Base-by-base conservation (phyloP, 1,284 basidiomycete genomes). In the Cutaneotrichosporon sp. region DNA sequence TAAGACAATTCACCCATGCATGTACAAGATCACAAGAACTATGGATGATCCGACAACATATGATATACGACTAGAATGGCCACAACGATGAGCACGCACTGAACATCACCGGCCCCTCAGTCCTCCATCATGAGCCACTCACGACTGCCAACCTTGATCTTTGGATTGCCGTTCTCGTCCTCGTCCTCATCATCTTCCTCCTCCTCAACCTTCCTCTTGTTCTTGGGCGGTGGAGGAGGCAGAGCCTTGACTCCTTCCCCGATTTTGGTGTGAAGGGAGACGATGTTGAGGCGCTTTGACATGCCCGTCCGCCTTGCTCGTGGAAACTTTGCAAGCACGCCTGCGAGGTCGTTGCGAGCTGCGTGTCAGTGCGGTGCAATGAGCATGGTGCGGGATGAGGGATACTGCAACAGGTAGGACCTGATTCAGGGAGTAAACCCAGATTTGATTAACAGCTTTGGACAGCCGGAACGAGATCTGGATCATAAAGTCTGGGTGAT, bases 71-170 rank as follows among this genome's bases (percentile, higher is more conserved):
- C 25, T 12, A 41, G 22, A 22, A 3, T 14, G 10, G 24, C n/a
- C 24, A 41, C 12, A 41, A 25, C 38, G 2, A 24, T 31, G 29
- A 31, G 29, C 29, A 14, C 9, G 29, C 29, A 31, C 29, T 14
- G 29, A 14, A n/a, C n/a, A n/a, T n/a, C 17, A 16, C 34, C 34
- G 16, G 32, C 34, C 19, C 22, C 7, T 45, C 45, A 71, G 52
- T 71, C 67, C 46, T 72, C 70, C 52, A 70, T 60, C 70, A 72
- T 72, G 33, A 60, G 70, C 70, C 70, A 72, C 51, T 72, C 67
- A n/a, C 63, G 58, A 54, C 61, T 66, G 11, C 37, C 59, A 33
- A 63, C 65, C 41, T 57, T 61, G 50, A 51, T 52, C 60, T 60
- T 59, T 5, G 42, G 42, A 29, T 44, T 62, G 50, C 52, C 57